Evolutionary conservation across 257 asterid genomes (phyloP), one percentile per base, ranked within the genome.

Genomic region (Rauvolfia tetraphylla): DNA sequence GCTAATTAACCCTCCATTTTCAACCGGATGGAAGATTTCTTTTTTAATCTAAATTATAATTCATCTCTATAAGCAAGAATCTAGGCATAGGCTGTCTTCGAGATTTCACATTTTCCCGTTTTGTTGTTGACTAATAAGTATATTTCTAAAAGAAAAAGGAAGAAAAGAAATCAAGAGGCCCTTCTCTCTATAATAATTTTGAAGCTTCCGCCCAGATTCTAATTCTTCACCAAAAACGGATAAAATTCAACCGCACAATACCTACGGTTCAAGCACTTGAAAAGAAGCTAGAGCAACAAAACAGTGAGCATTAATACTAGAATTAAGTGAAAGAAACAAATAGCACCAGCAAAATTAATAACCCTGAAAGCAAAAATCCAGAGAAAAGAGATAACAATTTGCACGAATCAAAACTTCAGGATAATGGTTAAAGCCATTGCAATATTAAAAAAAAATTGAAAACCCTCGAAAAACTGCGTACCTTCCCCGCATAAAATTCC

Each of bases 401-500:
- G 6, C 2, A 23, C 10, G 25, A 38, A 38, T 20, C 31, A 38
- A 18, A 13, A 67, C 2, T 67, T 29, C 2, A 66, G 25, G 72
- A 38, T 67, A 20, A 23, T 38, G 33, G 23, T 0, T 38, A 38
- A 38, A 38, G 14, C 31, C 51, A 67, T 38, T 2, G 20, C 31
- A 67, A 67, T 10, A 20, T 36, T 9, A 38, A 22, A 5, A 66
- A 20, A 29, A 54, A 36, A 14, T 51, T 14, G 6, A 51, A 51
- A 18, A 15, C 57, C 57, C 22, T 2, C 14, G 38, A 72, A 10
- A 51, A 7, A 4, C 29, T 33, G 13, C 42, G 36, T 79, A 92
- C 98, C 95, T 90, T 71, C 97, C 98, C 46, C 95, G 91, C 77
- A 79, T 87, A 81, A 94, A 94, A 86, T 89, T 86, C 78, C 94